Evolutionary conservation across 306 rosid species (phyloP), one percentile per base, ranked within the genome.

Genomic region (Lathyrus tuberosus): DNA sequence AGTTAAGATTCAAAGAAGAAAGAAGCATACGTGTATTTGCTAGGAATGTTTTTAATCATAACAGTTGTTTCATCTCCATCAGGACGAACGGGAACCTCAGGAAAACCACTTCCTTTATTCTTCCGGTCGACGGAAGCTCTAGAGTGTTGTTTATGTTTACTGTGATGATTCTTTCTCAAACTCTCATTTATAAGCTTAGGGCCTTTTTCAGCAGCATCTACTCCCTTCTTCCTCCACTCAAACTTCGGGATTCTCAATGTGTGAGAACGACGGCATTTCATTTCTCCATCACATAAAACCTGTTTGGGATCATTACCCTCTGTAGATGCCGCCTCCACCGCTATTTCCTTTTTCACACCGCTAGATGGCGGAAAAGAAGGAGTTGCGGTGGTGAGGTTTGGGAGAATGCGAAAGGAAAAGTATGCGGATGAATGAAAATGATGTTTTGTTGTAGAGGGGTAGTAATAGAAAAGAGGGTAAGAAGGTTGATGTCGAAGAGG

Each of bases 11-110:
- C 8, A 33, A 33, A 0, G 38, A 33, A 33, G 38, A 33, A 33
- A 57, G 17, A 18, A 4, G 57, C 80, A 12, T 67, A 89, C 96
- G 71, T 68, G 78, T 87, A 89, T 63, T 80, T 87, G 52, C 73
- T 81, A 0, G 93, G 93, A 0, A 87, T 79, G 62, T 89, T 89
- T 31, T 54, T 69, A 0, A 89, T 87, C 96, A 89, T 89, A 0
- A 89, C 62, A 0, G 87, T 85, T 0, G 93, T 87, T 17, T 62
- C 33, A 0, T 48, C 37, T n/a, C 66, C 78, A 5, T 57, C 75
- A 1, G 1, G 28, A 0, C 20, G 16, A 4, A 84, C 33, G 0
- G 84, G 84, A 3, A 71, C 8, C 1, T 35, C 40, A 5, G 72
- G 77, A 33, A 10, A 31, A 4, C 5, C 2, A 7, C 26, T 22